A percentile compares a stretch with the other conserved stretches of the same genome.
Evolutionary conservation across 1,284 basidiomycete genomes (phyloP).

Genomic region (Coniferiporia weirii): DNA sequence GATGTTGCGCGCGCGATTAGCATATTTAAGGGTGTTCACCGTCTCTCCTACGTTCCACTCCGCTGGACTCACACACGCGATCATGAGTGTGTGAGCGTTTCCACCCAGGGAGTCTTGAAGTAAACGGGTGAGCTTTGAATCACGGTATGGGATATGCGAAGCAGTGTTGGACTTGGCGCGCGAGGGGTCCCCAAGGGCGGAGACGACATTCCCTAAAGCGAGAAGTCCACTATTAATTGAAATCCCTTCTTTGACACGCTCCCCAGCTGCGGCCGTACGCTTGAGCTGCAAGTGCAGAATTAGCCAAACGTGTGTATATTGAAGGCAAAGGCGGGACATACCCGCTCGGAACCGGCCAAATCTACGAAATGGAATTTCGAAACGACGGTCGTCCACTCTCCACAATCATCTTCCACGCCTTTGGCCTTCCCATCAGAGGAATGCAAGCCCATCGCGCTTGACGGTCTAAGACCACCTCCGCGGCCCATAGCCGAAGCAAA

Average conservation of each 20-base stretch:
- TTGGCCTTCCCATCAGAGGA: constrained; percentile 44
- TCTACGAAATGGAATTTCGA: constrained; percentile 99
- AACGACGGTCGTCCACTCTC: constrained; percentile 84
- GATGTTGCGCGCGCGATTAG: constrained; percentile 95
- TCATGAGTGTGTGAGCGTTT: constrained; percentile 98
- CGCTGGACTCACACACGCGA: constrained; percentile 93
- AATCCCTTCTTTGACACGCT: constrained; percentile 95
- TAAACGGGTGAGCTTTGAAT: constrained; percentile 91
- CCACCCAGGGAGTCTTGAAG: constrained; percentile 98
- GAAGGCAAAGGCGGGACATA: constrained; percentile 34
- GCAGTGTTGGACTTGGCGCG: constrained; percentile 71
- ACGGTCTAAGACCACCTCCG: constrained; percentile 62
- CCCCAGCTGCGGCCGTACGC: constrained; percentile 88
- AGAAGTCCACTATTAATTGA: constrained; percentile 96
- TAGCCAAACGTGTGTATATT: constrained; percentile 16
- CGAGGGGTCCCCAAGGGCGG: constrained; percentile 92
- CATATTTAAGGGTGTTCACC: constrained; percentile 96
- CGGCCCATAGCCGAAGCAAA: constrained; percentile 68
- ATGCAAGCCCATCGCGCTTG: constrained; percentile 61
- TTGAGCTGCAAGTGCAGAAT: constrained; percentile 56
- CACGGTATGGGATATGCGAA: constrained; percentile 91
- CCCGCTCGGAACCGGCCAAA: constrained; percentile 92
- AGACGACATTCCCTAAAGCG: constrained; percentile 97
- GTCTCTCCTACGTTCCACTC: constrained; percentile 97
- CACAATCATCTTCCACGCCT: constrained; percentile 54